Evolutionary conservation across 345 rosid species (phyloP), one percentile per base, ranked within the genome.

Genomic region (Salix caprea): DNA sequence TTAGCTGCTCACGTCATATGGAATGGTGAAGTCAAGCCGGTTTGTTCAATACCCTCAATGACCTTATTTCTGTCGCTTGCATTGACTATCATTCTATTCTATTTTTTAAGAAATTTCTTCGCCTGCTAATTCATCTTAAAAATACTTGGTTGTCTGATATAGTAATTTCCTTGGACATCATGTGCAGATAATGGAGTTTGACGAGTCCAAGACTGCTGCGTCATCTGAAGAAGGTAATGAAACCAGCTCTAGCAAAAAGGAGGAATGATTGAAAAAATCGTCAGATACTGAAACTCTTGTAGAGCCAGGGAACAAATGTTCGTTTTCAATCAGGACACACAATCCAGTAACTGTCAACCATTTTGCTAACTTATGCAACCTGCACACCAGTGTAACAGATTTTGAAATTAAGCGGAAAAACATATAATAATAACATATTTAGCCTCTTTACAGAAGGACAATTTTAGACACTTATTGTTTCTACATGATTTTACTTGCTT

Each of bases 11-110:
- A 96, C 84, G 92, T 92, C 85, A 21, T 92, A 65, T 94, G 92
- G 94, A 96, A 94, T 62, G 97, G 97, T 5, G 99, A 96, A 40
- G 91, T 94, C 66, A 96, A 94, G 88, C 94, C 83, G 91, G 99
- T 96, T 67, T n/a, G 94, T 87, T 78, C 48, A 52, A 7, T 4
- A 39, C 30, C 79, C 62, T n/a, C 10, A 19, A 12, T 3, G 19
- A 56, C 70, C 39, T 6, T 26, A 1, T 62, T 39, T 66, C 23
- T 69, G 26, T 39, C 7, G 5, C 52, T 34, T 9, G 10, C 10
- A 34, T 26, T 30, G 37, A 0, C 32, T 12, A 39, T 2, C 52
- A 14, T 48, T 72, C 36, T 69, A 70, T 64, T 46, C 1, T 16
- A 62, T 1, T 50, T 26, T 44, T 4, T 28, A 19, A 11, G 5